Evolutionary conservation across 2,329 filamentous ascomycete genomes (phyloP).

Genomic region (Tolypocladium tropicale): DNA sequence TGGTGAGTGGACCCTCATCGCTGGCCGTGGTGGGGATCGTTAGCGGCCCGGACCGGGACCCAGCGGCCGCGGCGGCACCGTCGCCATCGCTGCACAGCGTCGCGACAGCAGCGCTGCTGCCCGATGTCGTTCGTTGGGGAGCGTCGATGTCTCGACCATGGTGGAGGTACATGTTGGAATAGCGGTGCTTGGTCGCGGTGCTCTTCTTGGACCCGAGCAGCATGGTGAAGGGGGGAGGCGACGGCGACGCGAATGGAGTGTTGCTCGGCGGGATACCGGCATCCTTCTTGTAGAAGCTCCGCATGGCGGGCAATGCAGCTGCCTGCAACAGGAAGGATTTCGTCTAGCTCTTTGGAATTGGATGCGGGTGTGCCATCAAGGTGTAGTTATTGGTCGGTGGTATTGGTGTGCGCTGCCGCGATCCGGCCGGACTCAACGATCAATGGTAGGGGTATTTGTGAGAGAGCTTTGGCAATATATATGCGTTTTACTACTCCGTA

Average conservation of each 20-base stretch:
- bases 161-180: background rate
- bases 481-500: too few species aligned
- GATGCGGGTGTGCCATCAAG: background rate
- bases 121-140: background rate
- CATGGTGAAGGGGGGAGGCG: background rate
- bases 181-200: background rate
- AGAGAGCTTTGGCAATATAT: too few species aligned
- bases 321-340: background rate
- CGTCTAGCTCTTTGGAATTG: background rate
- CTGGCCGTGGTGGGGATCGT: background rate
- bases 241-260: background rate
- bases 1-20: constrained; percentile 4
- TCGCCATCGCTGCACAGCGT: background rate
- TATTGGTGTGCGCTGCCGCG: too few species aligned
- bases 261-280: background rate
- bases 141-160: too few species aligned
- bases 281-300: background rate
- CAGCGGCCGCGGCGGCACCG: background rate
- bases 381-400: background rate
- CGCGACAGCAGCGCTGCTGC: background rate
- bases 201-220: background rate
- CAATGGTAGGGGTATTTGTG: too few species aligned
- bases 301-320: background rate
- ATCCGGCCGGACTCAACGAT: too few species aligned
- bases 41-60: background rate